These are phyloP conservation scores for Ustilaginoidea virens DNA, from an alignment of 2,329 filamentous ascomycete species.

Conservation along the genomic window DNA sequence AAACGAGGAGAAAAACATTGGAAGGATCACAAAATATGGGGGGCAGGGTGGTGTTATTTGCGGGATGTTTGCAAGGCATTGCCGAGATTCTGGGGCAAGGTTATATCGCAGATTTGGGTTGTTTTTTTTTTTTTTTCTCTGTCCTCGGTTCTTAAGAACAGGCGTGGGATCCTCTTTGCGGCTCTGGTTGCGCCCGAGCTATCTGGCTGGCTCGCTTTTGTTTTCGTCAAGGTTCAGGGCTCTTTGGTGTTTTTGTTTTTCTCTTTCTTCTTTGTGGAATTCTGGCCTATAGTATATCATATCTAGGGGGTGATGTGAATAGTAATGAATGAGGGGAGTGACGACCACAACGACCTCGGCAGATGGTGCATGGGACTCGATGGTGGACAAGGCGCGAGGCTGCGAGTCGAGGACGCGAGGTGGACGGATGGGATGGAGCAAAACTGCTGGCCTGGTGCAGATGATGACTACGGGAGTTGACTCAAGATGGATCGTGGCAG, in stretches of 20 bases:
- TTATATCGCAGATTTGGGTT: not conserved
- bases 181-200: slow-evolving; percentile 1
- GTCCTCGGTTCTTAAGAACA: slow-evolving; percentile 1
- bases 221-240: slow-evolving; percentile 1
- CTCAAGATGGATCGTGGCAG: too few species aligned
- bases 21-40: not conserved
- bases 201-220: slow-evolving; percentile 1
- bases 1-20: not conserved
- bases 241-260: slow-evolving; percentile 5
- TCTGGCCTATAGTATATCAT: too few species aligned
- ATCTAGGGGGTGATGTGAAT: too few species aligned
- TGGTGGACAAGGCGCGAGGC: too few species aligned
- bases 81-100: not conserved
- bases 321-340: too few species aligned
- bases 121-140: not conserved
- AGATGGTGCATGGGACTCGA: too few species aligned
- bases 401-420: too few species aligned
- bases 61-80: not conserved
- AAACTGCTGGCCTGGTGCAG: too few species aligned
- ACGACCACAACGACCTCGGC: too few species aligned
- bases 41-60: not conserved
- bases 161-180: slow-evolving; percentile 1
- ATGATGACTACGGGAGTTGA: too few species aligned
- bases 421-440: too few species aligned
- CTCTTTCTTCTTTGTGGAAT: too few species aligned